These are phyloP conservation scores for Phanerochaete sordida DNA, from an alignment of 768 basidiomycete species.

Conservation along the genomic window DNA sequence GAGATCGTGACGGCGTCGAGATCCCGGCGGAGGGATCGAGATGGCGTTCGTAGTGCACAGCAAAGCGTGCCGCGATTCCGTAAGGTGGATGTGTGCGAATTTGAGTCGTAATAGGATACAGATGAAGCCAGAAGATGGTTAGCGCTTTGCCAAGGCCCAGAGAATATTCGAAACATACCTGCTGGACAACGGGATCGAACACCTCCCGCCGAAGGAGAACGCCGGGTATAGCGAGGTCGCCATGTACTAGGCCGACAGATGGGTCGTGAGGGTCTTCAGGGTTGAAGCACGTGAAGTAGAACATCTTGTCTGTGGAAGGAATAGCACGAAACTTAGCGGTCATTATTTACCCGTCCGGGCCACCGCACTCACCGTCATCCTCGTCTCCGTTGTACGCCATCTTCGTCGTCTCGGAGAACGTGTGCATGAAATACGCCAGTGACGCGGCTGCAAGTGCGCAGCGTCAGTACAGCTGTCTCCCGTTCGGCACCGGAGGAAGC, in stretches of 20 bases:
- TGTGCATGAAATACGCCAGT: constrained; percentile 84
- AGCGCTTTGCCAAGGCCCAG: neutral
- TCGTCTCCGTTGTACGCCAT: constrained; percentile 64
- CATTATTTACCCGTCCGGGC: neutral
- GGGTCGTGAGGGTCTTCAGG: constrained; percentile 80
- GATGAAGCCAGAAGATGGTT: constrained; percentile 4
- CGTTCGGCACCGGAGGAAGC: constrained; percentile 21
- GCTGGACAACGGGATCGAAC: constrained; percentile 82
- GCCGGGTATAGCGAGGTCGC: constrained; percentile 81
- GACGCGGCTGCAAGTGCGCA: constrained; percentile 13
- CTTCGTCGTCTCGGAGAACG: constrained; percentile 88
- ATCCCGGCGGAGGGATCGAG: neutral
- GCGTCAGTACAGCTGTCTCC: neutral
- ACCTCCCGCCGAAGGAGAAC: constrained; percentile 76
- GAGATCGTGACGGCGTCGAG: neutral
- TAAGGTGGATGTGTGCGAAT: neutral
- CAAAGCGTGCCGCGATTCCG: neutral
- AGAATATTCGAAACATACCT: constrained; percentile 43
- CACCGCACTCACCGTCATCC: constrained; percentile 61
- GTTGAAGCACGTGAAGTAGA: constrained; percentile 90
- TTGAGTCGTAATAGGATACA: neutral
- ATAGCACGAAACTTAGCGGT: neutral
- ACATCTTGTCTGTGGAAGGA: constrained; percentile 60
- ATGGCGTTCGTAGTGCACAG: neutral
- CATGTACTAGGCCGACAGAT: constrained; percentile 74